Evolutionary conservation across 768 basidiomycete species (phyloP), one percentile per base, ranked within the genome.

Genomic region (Daedalea quercina): DNA sequence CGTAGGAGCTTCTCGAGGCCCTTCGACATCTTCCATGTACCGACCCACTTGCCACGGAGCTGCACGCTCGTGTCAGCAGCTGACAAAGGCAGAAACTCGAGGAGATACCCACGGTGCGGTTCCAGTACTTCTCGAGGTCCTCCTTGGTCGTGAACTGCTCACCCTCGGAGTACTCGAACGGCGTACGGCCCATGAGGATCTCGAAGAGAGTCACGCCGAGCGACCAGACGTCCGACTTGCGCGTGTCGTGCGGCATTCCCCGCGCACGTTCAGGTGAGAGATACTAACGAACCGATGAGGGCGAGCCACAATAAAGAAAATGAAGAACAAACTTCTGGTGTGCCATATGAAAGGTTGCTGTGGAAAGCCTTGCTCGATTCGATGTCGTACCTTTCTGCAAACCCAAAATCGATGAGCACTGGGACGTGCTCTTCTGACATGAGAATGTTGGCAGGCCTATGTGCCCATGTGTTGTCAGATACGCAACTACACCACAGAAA

Each of bases 371-470:
- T 81, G 17, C 73, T 65, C 0, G 82, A 80, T 1, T 70, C 66
- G 41, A 77, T 62, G 57, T 90, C 85, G 64, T 94, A 94, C 58
- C 81, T 82, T 63, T 95, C 90, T 1, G 95, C 92, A 60, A 98
- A 99, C 1, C 96, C 95, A 62, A 96, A 99, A 68, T 98, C 96
- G 34, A 96, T 87, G 3, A 98, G 79, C 2, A 96, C 87, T 0
- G 93, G 91, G 1, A 93, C 72, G 61, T 85, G 85, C 57, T 84
- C 76, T 51, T 72, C 69, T 0, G 89, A 88, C 44, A 99, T 75
- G 1, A 99, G 78, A 59, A 99, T 92, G 63, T 99, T 99, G 15
- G 93, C 90, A 1, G 93, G 93, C 61, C 91, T 94, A 22, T 35
- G 4, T 23, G 23, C 6, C 12, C 44, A 44, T 23, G 19, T 20